A percentile compares a stretch with the other conserved stretches of the same genome.
Evolutionary conservation across 495 filamentous ascomycete genomes (phyloP).

Genomic region (Penicillium desertorum): DNA sequence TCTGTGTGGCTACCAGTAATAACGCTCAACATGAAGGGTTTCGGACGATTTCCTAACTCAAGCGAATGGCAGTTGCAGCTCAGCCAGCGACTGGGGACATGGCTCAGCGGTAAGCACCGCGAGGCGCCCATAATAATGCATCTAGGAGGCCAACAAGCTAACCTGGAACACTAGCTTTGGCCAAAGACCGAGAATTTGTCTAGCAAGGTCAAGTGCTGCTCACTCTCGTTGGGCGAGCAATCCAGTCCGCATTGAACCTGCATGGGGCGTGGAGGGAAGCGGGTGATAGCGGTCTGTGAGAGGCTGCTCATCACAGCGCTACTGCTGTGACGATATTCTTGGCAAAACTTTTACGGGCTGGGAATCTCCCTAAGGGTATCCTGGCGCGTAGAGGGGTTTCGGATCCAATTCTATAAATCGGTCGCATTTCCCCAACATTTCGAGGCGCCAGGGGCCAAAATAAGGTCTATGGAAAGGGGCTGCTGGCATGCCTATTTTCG

Average conservation of each 20-base stretch:
- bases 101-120: constrained; percentile 14
- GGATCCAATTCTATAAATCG: constrained; percentile 12
- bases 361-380: too few species aligned
- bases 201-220: background rate
- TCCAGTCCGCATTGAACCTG: constrained; percentile 8
- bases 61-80: constrained; percentile 14
- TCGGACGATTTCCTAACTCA: constrained; percentile 6
- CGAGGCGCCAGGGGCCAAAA: constrained; percentile 1
- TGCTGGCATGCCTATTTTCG: background rate
- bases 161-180: constrained; percentile 14
- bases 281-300: constrained; percentile 15
- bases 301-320: constrained; percentile 15
- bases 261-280: constrained; percentile 11
- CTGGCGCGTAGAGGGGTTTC: constrained; percentile 15
- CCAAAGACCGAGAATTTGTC: background rate
- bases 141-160: constrained; percentile 8
- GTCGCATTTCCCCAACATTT: background rate
- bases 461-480: background rate
- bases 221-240: constrained; percentile 10
- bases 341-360: constrained; percentile 9
- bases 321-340: constrained; percentile 18
- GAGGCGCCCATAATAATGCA: constrained; percentile 8
- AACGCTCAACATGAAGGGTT: background rate
- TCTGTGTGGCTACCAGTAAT: constrained; percentile 10
- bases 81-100: constrained; percentile 2